Evolutionary conservation across 805 yeast genomes (phyloP), one percentile per base, ranked within the genome.

Genomic region (Pichia californica): DNA sequence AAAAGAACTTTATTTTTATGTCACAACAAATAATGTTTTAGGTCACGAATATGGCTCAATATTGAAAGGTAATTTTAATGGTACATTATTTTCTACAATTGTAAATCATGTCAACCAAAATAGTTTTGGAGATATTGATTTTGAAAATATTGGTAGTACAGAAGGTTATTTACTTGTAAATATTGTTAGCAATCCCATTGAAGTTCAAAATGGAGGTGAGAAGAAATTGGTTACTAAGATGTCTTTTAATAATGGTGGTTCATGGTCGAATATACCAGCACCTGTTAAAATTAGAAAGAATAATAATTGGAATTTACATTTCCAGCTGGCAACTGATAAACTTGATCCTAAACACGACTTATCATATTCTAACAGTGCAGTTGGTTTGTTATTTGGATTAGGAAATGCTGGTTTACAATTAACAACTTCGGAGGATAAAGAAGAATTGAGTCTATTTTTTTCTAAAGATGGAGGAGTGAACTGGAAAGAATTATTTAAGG

Each of bases 251-350:
- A 97, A 93, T 61, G 99, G 97, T 44, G 86, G 89, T 4, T 80
- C 82, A 49, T 91, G 98, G 97, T 61, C 70, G 4, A 78, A 68
- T 46, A 52, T 91, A 16, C 57, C 61, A 1, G 91, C 96, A 6
- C 97, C 97, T 6, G 46, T 64, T 1, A 67, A 62, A 14, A 87
- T 85, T 56, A 79, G 73, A 44, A 64, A 67, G 29, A 52, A 79
- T 14, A 71, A 71, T 2, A 70, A 76, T 37, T 91, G 97, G 54
- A 80, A 95, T 0, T 73, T 91, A 54, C 83, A 91, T 58, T 63
- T 91, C 36, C 97, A 88, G 58, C 94, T 97, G 0, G 88, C 74
- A 61, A 89, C 97, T 2, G 97, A 91, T 59, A 73, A 96, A 51
- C 64, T 65, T 3, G 96, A 89, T 59, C 73, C 75, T 44, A 20